Base-by-base conservation (phyloP, 2,329 filamentous ascomycete species). In the Colletotrichum brevisporum region DNA sequence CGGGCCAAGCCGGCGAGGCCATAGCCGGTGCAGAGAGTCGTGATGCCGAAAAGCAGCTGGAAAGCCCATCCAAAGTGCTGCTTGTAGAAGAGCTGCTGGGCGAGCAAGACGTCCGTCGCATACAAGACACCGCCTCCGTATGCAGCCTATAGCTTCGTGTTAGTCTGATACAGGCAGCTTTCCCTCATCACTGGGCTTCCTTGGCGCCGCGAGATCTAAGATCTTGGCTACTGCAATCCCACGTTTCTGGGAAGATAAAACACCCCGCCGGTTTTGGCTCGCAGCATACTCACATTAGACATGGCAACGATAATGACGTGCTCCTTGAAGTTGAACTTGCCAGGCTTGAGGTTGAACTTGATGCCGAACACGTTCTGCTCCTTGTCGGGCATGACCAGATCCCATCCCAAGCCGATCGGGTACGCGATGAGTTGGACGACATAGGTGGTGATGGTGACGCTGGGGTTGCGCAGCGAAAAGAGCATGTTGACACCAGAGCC, bases 401-500 rank as follows among this genome's bases (percentile, higher is more conserved):
- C 86, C 86, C 87, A 88, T 39, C 81, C 81, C 31, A 84, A 80
- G 41, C 88, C 87, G 59, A 88, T 78, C 31, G 89, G 89, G 74
- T 89, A 91, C 10, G 88, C 87, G 58, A 90, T 79, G 52, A 91
- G 84, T 77, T 91, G 88, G 51, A 89, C 84, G 27, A 90, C 88
- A 69, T 90, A 89, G 16, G 88, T 89, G 5, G 86, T 88, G 72
- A 91, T 86, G 21, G 83, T 77, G 63, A 91, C 85, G 73, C 84
- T 88, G 4, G 89, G 88, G 69, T 89, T 86, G 57, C 89, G 86
- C 52, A 88, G 79, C 26, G 85, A 87, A 75, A 91, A 90, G 56
- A 91, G 78, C 82, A 88, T 86, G 76, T 90, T 90, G 72, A 90
- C 78, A 5, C 83, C 86, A 1, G 89, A 89, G n/a, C 88, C 89